A percentile compares a stretch with the other conserved stretches of the same genome.
Conservation (phyloP, 768 basidiomycete genomes). For the Strobilomyces confusus region DNA sequence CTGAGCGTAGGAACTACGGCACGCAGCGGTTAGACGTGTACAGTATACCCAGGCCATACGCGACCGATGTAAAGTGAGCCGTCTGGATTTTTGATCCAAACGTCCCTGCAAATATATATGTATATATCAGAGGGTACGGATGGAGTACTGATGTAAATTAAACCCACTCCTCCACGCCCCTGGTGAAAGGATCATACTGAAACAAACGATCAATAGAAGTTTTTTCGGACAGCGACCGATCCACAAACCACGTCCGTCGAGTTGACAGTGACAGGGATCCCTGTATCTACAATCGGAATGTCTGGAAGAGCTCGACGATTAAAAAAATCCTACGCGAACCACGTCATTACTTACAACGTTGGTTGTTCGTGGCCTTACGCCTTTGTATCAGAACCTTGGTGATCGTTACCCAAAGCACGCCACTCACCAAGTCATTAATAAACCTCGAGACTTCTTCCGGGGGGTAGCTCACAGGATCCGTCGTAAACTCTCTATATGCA, state of each 20-base stretch:
- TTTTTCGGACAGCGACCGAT: not conserved
- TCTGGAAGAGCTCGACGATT: slow-evolving; percentile 32
- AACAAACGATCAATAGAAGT: not conserved
- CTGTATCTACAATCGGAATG: slow-evolving; percentile 69
- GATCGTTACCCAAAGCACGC: not conserved
- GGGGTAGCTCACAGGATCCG: slow-evolving; percentile 61
- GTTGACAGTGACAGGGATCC: slow-evolving; percentile 51
- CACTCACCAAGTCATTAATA: slow-evolving; percentile 50
- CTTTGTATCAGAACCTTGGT: not conserved
- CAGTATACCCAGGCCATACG: slow-evolving; percentile 76
- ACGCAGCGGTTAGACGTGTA: slow-evolving; percentile 21
- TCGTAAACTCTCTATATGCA: slow-evolving; percentile 64
- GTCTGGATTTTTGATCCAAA: slow-evolving; percentile 72
- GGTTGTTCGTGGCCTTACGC: slow-evolving; percentile 17
- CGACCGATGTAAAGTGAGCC: slow-evolving; percentile 66
- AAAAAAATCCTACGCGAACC: not conserved
- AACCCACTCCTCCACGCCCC: slow-evolving; percentile 54
- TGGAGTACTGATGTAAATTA: too few species aligned
- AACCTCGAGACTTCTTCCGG: slow-evolving; percentile 47
- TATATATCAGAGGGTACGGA: not conserved
- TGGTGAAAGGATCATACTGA: slow-evolving; percentile 63
- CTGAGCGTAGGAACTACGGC: not conserved
- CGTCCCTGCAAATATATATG: slow-evolving; percentile 46
- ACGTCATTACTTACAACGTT: slow-evolving; percentile 17
- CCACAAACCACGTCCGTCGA: slow-evolving; percentile 54